phyloP scores from a whole-genome alignment of 305 asterid species.

The Solanum hybrid region DNA sequence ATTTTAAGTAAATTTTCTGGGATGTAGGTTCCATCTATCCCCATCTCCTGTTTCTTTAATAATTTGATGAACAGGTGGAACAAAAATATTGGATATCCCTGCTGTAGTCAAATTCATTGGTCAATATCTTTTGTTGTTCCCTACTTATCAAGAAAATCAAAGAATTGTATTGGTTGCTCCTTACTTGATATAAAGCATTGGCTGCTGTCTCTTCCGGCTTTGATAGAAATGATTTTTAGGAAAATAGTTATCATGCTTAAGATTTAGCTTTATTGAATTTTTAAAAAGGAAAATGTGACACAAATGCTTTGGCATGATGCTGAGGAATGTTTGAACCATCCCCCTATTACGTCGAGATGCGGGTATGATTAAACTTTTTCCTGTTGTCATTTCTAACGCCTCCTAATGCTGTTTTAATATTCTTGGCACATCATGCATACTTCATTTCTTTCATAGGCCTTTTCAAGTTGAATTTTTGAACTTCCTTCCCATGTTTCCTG shows the following conservation, averaged over 20 bases:
- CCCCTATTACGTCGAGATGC: background rate
- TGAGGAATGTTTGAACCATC: background rate
- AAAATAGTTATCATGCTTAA: background rate
- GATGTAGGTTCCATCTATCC: background rate
- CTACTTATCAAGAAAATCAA: background rate
- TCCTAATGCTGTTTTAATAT: background rate
- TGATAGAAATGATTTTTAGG: background rate
- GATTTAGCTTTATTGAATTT: background rate
- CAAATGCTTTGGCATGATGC: background rate
- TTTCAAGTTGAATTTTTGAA: background rate
- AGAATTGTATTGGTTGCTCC: background rate
- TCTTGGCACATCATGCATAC: background rate
- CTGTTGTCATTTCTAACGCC: background rate
- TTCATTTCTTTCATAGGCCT: background rate
- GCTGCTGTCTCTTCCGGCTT: background rate
- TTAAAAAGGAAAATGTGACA: background rate
- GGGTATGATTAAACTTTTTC: background rate
- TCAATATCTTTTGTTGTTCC: background rate
- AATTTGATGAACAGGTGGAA: background rate
- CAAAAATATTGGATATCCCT: background rate
- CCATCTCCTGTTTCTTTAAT: background rate
- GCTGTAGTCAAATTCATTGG: background rate
- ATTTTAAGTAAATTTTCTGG: constrained; percentile 2
- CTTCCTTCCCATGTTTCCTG: background rate
- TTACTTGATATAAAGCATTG: background rate